A percentile compares a stretch with the other conserved stretches of the same genome.
These are phyloP conservation scores for Taxawa tesnikishii DNA, from an alignment of 2,329 filamentous ascomycete species.

Conservation along the genomic window DNA sequence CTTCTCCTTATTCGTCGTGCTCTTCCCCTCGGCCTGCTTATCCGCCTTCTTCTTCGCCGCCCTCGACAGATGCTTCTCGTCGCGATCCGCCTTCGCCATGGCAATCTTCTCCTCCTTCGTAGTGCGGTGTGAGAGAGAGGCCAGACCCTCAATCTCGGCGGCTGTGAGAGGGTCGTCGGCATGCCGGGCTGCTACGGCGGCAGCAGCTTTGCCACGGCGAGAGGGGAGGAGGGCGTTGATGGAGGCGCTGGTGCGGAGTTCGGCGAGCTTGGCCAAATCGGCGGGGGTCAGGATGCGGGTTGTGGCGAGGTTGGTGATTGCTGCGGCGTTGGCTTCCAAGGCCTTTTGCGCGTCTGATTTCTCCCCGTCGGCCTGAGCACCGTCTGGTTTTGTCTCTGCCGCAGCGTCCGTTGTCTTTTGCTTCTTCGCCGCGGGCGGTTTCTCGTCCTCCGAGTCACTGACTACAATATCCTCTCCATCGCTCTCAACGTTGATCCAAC, in stretches of 20 bases:
- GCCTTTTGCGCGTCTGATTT: slow-evolving; percentile 1
- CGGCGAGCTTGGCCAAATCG: slow-evolving; percentile 86
- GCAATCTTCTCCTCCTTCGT: slow-evolving; percentile 86
- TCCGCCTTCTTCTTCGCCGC: slow-evolving; percentile 74
- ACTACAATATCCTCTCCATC: slow-evolving; percentile 66
- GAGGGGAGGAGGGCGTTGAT: slow-evolving; percentile 50
- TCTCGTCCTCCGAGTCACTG: slow-evolving; percentile 60
- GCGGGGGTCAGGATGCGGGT: slow-evolving; percentile 90
- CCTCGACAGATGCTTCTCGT: slow-evolving; percentile 60
- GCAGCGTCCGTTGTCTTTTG: slow-evolving; percentile 36
- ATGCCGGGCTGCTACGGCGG: slow-evolving; percentile 43
- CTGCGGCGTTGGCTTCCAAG: slow-evolving; percentile 9
- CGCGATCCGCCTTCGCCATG: slow-evolving; percentile 70
- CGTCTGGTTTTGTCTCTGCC: slow-evolving; percentile 22
- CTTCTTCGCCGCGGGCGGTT: slow-evolving; percentile 47
- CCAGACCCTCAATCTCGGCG: slow-evolving; percentile 79
- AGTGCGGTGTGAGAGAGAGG: slow-evolving; percentile 61
- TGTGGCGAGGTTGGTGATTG: slow-evolving; percentile 63
- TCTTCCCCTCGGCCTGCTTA: slow-evolving; percentile 84
- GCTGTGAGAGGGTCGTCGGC: slow-evolving; percentile 82
- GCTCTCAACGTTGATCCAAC: slow-evolving; percentile 84
- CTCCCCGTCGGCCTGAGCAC: slow-evolving; percentile 20
- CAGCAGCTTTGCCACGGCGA: slow-evolving; percentile 22
- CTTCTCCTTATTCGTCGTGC: slow-evolving; percentile 95
- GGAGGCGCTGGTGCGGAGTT: slow-evolving; percentile 64